A percentile compares a stretch with the other conserved stretches of the same genome.
Conservation (phyloP, 176 grass and related monocot genomes). For the Aegilops tauschii region DNA sequence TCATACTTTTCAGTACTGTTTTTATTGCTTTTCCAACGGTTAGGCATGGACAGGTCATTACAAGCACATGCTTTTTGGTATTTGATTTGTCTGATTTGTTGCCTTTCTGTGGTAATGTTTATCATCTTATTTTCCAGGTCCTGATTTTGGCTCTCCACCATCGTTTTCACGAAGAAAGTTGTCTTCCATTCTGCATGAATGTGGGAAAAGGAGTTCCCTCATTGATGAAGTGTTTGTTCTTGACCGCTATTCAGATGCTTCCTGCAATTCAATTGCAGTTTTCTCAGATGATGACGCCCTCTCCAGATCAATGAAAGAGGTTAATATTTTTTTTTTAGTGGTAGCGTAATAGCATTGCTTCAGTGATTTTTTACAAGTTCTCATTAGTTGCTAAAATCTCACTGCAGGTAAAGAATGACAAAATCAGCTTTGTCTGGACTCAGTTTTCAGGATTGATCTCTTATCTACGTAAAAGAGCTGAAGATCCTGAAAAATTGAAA, state of each 20-base stretch:
- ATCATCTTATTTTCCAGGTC: constrained; percentile 61
- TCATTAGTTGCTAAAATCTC: constrained; percentile 21
- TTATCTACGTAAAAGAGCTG: constrained; percentile 48
- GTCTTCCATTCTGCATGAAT: constrained; percentile 61
- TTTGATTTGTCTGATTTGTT: background rate
- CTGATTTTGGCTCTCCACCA: constrained; percentile 83
- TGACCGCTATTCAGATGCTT: constrained; percentile 81
- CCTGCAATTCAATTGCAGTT: constrained; percentile 77
- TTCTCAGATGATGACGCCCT: constrained; percentile 87
- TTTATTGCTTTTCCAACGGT: background rate
- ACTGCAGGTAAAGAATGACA: constrained; percentile 77
- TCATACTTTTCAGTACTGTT: background rate
- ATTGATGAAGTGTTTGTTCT: constrained; percentile 68
- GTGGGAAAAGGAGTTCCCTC: constrained; percentile 70
- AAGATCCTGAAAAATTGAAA: constrained; percentile 66
- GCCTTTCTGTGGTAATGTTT: background rate
- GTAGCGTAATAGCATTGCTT: background rate
- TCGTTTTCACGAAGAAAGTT: constrained; percentile 51
- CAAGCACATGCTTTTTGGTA: background rate
- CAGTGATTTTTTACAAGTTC: background rate
- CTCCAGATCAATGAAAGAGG: constrained; percentile 82
- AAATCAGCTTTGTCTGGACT: constrained; percentile 80
- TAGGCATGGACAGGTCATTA: background rate
- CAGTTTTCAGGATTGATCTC: constrained; percentile 78
- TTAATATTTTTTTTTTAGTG: constrained; percentile 16